Base-by-base conservation (phyloP, 768 basidiomycete species). In the Suillus cothurnatus region DNA sequence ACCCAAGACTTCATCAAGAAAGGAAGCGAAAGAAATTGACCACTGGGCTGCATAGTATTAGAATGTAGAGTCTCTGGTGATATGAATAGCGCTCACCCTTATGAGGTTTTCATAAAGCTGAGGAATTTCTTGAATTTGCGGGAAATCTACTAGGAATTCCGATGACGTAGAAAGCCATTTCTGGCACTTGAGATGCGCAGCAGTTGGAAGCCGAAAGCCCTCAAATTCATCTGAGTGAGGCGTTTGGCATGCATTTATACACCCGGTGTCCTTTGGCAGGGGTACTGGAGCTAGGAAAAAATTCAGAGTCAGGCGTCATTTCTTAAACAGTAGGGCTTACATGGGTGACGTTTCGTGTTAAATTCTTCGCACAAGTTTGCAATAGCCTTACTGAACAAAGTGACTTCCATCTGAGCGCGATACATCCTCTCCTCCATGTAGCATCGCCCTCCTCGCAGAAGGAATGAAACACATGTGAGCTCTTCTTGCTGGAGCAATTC, bases 361-460 rank as follows among this genome's bases (percentile, higher is more conserved):
- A 56, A 9, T 34, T 56, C 55, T 34, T 56, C 14, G 12, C 55
- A 56, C 34, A 56, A 34, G 14, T 56, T 56, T 4, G 14, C 32
- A 12, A 56, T n/a, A 36, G 55, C 34, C 23, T 36, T 34, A 15
- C 14, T 34, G 9, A 56, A 56, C 4, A 56, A 36, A 14, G 32
- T n/a, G 14, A 36, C n/a, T 23, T 56, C 55, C 55, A 56, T 56
- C n/a, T 56, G 55, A 56, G n/a, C n/a, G n/a, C n/a, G n/a, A n/a
- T n/a, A n/a, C n/a, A n/a, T n/a, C n/a, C n/a, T n/a, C 32, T 55
- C 53, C 21, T 55, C 53, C 53, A 55, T 55, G 11, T n/a, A 55
- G 21, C 12, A n/a, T 34, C 21, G 53, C 19, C 32, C 26, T 55
- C 32, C 32, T 55, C 1, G 53, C 21, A 32, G 19, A 21, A 11